A percentile compares a stretch with the other conserved stretches of the same genome.
Evolutionary conservation across 23 red algal species (phyloP).

Genomic region (Agarophyton chilense): DNA sequence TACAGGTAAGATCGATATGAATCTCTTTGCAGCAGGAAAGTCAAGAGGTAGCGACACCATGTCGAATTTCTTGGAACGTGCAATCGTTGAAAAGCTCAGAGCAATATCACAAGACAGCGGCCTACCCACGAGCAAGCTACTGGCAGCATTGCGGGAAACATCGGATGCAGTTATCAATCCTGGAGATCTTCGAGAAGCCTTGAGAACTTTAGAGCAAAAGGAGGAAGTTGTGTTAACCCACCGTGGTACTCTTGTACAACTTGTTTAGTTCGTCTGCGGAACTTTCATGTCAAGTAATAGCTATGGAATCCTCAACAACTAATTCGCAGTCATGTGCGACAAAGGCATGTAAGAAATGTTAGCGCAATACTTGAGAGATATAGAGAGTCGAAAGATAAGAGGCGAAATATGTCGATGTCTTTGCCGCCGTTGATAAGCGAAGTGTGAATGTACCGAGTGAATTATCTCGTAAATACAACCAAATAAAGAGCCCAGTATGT

Average conservation of each 20-base stretch:
- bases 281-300: too few relatives aligned
- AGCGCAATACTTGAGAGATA: too few relatives aligned
- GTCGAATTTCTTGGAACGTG: constrained; percentile 11
- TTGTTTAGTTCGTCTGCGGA: constrained; percentile 27
- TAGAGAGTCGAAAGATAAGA: too few relatives aligned
- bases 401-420: too few relatives aligned
- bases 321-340: too few relatives aligned
- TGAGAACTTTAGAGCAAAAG: constrained; percentile 42
- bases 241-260: constrained; percentile 26
- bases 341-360: too few relatives aligned
- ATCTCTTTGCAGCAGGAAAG: constrained; percentile 81
- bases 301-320: too few relatives aligned
- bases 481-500: too few relatives aligned
- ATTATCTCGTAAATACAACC: too few relatives aligned
- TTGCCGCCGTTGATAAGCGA: too few relatives aligned
- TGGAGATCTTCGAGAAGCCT: constrained; percentile 60
- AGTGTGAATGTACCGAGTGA: too few relatives aligned
- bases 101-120: constrained; percentile 1
- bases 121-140: constrained; percentile 13
- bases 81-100: constrained; percentile 33
- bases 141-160: constrained; percentile 39
- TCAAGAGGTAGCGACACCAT: constrained; percentile 36
- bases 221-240: constrained; percentile 48
- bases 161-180: constrained; percentile 55
- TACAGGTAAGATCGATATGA: constrained; percentile 96